Evolutionary conservation across 179 eudicot genomes (phyloP), one percentile per base, ranked within the genome.

Genomic region (Nepenthes alata): DNA sequence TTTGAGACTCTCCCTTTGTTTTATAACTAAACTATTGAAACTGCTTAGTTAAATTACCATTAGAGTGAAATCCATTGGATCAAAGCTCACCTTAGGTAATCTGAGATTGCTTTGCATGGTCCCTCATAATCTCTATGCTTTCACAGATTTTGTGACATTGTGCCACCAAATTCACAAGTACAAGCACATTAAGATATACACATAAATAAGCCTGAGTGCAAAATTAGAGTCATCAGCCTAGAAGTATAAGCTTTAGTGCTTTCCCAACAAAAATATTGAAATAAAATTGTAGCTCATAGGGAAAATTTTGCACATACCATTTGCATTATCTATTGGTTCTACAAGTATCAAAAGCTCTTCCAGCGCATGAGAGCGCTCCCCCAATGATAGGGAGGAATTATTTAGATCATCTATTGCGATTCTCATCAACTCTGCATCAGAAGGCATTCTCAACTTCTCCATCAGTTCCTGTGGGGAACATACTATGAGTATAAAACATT

Each of bases 251-350:
- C 45, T 7, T 41, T 41, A 41, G 45, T 4, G 8, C 16, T 11
- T 4, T n/a, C 1, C 55, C n/a, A 5, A 25, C 14, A 35, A 35
- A 48, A 61, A 49, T 54, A 61, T 36, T 35, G 55, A 16, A 47
- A 39, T 1, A 49, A 11, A n/a, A 36, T 15, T 49, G 16, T 6
- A 50, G 3, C 14, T 51, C n/a, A 49, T 51, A n/a, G 16, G 25
- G 38, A 37, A 56, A 14, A 41, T 25, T 10, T 35, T 37, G 61
- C 38, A 67, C 82, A 37, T 75, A 91, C 98, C 96, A 68, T 82
- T 91, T 72, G 98, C 96, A 68, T 91, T 91, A 76, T 91, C 95
- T 53, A 91, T 81, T 54, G 91, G 89, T 81, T 91, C 96, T 61
- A 91, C 98, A 53, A 91, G 96, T 61, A 78, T 55, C 77, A 86